Conservation (phyloP, 305 asterid species). For the Fraxinus sp. region DNA sequence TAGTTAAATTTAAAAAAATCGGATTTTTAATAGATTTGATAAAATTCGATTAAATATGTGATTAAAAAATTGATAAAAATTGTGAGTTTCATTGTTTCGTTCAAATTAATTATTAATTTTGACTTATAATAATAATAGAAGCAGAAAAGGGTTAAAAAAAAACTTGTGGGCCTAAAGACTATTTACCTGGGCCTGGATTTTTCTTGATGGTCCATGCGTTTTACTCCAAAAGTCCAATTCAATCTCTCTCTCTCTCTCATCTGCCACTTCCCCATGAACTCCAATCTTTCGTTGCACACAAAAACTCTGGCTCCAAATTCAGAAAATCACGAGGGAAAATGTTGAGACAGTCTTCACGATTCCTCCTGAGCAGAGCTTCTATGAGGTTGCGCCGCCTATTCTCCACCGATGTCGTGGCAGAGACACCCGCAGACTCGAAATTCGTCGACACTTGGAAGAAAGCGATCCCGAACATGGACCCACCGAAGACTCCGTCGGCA, state of each 20-base stretch:
- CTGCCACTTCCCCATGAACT: background rate
- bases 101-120: background rate
- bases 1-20: no score
- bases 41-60: no score
- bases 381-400: constrained; percentile 58
- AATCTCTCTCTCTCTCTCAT: background rate
- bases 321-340: constrained; percentile 27
- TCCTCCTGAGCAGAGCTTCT: constrained; percentile 47
- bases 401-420: constrained; percentile 57
- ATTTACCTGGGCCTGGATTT: background rate
- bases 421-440: constrained; percentile 49
- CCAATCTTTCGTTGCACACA: constrained; percentile 5
- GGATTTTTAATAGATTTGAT: no score
- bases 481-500: constrained; percentile 69
- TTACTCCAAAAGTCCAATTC: background rate
- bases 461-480: constrained; percentile 55
- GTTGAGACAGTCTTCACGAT: constrained; percentile 59
- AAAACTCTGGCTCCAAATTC: constrained; percentile 6
- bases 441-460: constrained; percentile 68
- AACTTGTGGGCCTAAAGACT: background rate
- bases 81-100: background rate
- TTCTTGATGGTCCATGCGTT: background rate
- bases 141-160: background rate
- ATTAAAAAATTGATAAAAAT: no score
- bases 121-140: background rate